phyloP scores from a whole-genome alignment of 2,329 filamentous ascomycete genomes.

The Cryphonectria carpinicola region DNA sequence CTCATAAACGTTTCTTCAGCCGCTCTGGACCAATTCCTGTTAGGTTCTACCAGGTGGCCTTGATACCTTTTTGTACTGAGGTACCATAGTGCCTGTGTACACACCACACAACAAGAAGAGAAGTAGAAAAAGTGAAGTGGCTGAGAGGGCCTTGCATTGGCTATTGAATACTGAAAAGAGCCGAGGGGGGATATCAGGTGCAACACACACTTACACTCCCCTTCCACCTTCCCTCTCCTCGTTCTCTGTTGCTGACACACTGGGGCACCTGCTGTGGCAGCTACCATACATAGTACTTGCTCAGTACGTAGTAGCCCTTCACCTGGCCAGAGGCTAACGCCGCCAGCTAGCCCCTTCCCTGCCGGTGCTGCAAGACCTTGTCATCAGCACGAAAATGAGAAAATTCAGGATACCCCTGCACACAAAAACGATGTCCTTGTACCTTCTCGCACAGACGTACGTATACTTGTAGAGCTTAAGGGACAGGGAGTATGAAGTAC shows the following conservation, averaged over 20 bases:
- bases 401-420: background rate
- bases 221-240: background rate
- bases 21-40: conserved; percentile 12
- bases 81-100: background rate
- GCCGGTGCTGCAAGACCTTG: background rate
- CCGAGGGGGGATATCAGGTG: background rate
- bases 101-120: background rate
- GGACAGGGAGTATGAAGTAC: background rate
- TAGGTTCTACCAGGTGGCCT: background rate
- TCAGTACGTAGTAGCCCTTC: background rate
- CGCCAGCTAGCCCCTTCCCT: background rate
- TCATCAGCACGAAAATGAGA: background rate
- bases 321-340: background rate
- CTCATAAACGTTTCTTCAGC: conserved; percentile 13
- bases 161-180: background rate
- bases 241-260: background rate
- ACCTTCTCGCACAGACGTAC: background rate
- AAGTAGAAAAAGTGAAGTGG: background rate
- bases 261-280: background rate
- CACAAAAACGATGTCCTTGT: background rate
- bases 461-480: background rate
- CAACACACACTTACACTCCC: background rate
- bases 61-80: background rate
- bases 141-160: background rate
- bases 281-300: background rate